Percentiles rank a stretch among this genome's conserved stretches.
These are phyloP conservation scores for Pleurotus citrinopileatus DNA, from an alignment of 768 basidiomycete genomes.

Conservation along the genomic window DNA sequence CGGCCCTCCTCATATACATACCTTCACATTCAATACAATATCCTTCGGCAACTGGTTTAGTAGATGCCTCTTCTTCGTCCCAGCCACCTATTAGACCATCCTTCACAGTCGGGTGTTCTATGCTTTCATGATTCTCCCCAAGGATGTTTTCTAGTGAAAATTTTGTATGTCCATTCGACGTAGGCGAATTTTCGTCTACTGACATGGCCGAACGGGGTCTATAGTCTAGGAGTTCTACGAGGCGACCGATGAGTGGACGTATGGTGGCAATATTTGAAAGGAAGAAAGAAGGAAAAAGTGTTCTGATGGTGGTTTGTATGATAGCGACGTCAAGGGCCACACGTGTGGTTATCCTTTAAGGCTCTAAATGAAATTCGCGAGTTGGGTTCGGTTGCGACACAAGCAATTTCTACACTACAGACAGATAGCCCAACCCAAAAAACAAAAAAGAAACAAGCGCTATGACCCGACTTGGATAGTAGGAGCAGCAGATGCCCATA, in stretches of 20 bases:
- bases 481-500: slow-evolving; percentile 18
- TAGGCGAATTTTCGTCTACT: background rate
- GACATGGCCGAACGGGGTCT: slow-evolving; percentile 2
- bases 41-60: slow-evolving; percentile 51
- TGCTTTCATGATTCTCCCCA: slow-evolving; percentile 53
- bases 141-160: slow-evolving; percentile 76
- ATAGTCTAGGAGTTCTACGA: slow-evolving; percentile 9
- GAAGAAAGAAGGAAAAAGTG: background rate
- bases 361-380: background rate
- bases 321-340: slow-evolving; percentile 2
- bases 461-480: slow-evolving; percentile 17
- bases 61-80: slow-evolving; percentile 59
- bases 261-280: background rate
- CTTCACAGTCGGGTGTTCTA: slow-evolving; percentile 53
- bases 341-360: background rate
- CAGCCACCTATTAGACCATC: slow-evolving; percentile 48
- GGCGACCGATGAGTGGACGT: slow-evolving; percentile 4
- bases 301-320: background rate
- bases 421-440: background rate
- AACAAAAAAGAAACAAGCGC: background rate
- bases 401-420: background rate
- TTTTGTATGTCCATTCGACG: slow-evolving; percentile 10
- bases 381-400: background rate
- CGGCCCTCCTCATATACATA: slow-evolving; percentile 25
- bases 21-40: slow-evolving; percentile 88